These are phyloP conservation scores for Neofusicoccum parvum DNA, from an alignment of 2,329 filamentous ascomycete species.

Conservation along the genomic window DNA sequence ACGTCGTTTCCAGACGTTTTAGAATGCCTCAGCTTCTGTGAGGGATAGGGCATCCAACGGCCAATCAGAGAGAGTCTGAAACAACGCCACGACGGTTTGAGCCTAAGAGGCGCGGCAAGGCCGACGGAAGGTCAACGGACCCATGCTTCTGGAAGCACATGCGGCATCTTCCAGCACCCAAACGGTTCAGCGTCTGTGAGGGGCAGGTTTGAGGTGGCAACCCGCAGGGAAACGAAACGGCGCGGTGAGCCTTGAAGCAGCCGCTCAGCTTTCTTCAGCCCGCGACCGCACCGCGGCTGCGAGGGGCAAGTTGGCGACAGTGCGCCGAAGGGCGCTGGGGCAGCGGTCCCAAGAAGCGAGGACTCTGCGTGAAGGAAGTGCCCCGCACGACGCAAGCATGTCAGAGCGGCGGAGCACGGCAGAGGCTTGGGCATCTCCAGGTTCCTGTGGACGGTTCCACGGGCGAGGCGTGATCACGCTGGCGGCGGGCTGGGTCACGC, in stretches of 20 bases:
- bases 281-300: neutral
- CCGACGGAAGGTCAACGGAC: neutral
- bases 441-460: slow-evolving; percentile 5
- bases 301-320: neutral
- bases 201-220: neutral
- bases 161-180: neutral
- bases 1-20: neutral
- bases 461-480: neutral
- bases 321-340: neutral
- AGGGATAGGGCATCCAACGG: neutral
- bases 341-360: neutral
- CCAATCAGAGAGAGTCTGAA: slow-evolving; percentile 3
- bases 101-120: neutral
- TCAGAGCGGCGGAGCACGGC: neutral
- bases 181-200: slow-evolving; percentile 5
- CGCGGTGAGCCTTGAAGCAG: neutral
- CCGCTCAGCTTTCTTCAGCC: neutral
- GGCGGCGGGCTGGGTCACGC: neutral
- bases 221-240: neutral
- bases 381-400: neutral
- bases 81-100: neutral
- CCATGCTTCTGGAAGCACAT: slow-evolving; percentile 7
- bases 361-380: neutral
- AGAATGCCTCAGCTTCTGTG: slow-evolving; percentile 19
- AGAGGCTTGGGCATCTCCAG: neutral